phyloP scores from a whole-genome alignment of 768 basidiomycete species.

The Cubamyces sp. region DNA sequence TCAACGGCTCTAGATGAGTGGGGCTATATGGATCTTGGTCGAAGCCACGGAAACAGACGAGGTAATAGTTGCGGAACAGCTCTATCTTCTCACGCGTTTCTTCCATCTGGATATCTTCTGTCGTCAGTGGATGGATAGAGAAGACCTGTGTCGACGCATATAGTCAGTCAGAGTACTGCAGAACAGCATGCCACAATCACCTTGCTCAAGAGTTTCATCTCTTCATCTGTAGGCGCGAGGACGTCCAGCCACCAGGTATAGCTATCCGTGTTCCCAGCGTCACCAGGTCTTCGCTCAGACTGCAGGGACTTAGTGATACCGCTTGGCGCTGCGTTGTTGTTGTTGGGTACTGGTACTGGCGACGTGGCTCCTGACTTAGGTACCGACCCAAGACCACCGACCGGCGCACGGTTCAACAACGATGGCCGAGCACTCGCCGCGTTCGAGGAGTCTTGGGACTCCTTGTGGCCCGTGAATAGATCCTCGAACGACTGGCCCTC shows the following conservation, averaged over 20 bases:
- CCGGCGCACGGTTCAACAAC: neutral
- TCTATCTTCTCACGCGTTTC: conserved; percentile 99
- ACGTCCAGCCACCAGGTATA: conserved; percentile 99
- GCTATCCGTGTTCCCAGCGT: conserved; percentile 54
- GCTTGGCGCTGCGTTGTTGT: neutral
- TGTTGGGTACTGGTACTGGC: conserved; percentile 18
- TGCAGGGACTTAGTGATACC: conserved; percentile 26
- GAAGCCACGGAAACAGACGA: conserved; percentile 98
- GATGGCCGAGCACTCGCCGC: neutral
- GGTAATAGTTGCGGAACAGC: conserved; percentile 96
- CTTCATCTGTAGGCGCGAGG: conserved; percentile 91
- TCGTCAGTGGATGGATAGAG: conserved; percentile 95
- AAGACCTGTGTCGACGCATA: conserved; percentile 73
- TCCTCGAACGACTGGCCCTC: conserved; percentile 94
- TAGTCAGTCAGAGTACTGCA: conserved; percentile 2
- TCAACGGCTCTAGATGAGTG: conserved; percentile 95
- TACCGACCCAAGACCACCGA: conserved; percentile 4
- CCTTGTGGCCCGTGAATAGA: conserved; percentile 65
- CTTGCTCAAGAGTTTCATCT: conserved; percentile 97
- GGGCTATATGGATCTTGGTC: conserved; percentile 98
- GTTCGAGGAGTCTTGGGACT: conserved; percentile 12
- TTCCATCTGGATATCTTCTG: conserved; percentile 99
- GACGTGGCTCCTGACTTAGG: conserved; percentile 23
- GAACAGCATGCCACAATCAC: conserved; percentile 44
- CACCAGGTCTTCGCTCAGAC: conserved; percentile 25